A percentile compares a stretch with the other conserved stretches of the same genome.
Conservation (phyloP, 257 asterid species). For the Perilla frutescens region DNA sequence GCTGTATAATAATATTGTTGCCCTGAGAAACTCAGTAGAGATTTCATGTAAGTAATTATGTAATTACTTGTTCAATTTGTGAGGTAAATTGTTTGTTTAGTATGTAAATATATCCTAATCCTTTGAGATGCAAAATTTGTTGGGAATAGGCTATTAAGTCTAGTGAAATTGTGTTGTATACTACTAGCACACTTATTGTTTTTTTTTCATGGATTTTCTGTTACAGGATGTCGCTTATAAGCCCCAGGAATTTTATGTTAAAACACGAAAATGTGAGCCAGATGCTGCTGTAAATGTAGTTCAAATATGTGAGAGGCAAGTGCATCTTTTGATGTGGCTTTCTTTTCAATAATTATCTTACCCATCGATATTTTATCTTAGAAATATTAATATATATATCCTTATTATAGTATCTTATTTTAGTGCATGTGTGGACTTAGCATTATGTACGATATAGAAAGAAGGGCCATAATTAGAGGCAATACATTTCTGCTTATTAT, state of each 20-base stretch:
- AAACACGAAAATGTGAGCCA: constrained; percentile 84
- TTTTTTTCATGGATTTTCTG: not conserved
- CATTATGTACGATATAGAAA: too few relatives aligned
- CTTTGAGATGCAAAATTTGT: too few relatives aligned
- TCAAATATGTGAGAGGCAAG: constrained; percentile 86
- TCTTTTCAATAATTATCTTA: constrained; percentile 9
- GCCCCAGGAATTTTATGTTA: constrained; percentile 84
- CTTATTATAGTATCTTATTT: too few relatives aligned
- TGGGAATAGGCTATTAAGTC: too few relatives aligned
- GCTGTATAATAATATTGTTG: too few relatives aligned
- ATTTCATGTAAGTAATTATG: not conserved
- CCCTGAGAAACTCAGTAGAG: too few relatives aligned
- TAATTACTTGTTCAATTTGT: too few relatives aligned
- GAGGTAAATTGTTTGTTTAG: too few relatives aligned
- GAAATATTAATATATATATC: not conserved
- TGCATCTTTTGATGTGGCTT: constrained; percentile 29
- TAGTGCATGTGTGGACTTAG: too few relatives aligned
- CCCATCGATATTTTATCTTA: not conserved
- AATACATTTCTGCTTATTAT: too few relatives aligned
- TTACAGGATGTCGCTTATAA: constrained; percentile 88
- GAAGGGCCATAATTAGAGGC: too few relatives aligned
- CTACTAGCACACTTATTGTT: not conserved
- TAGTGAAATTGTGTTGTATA: not conserved
- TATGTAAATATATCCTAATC: too few relatives aligned
- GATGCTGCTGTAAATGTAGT: constrained; percentile 86